These are phyloP conservation scores for Kwoniella mangroviensis DNA, from an alignment of 768 basidiomycete genomes.

Conservation along the genomic window DNA sequence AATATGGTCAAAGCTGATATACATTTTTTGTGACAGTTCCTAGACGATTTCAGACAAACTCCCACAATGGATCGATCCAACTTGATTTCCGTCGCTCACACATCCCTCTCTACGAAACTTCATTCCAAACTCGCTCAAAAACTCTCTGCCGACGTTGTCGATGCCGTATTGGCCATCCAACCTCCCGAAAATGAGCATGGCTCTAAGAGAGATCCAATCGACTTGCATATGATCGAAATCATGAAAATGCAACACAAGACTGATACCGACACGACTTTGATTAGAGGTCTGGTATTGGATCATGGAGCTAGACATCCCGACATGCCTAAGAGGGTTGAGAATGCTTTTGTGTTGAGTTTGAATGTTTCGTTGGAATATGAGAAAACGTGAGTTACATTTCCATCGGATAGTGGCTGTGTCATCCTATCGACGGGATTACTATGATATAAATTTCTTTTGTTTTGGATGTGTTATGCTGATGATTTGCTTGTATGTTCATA, in stretches of 20 bases:
- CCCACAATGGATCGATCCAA: slow-evolving; percentile 80
- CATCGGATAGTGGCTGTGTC: too few relatives aligned
- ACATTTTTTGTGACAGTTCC: slow-evolving; percentile 66
- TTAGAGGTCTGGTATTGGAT: slow-evolving; percentile 94
- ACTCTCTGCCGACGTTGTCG: slow-evolving; percentile 89
- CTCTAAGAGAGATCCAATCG: slow-evolving; percentile 85
- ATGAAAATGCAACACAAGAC: slow-evolving; percentile 99
- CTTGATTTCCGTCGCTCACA: slow-evolving; percentile 88
- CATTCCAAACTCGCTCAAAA: slow-evolving; percentile 78
- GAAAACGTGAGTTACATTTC: slow-evolving; percentile 77
- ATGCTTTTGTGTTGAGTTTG: slow-evolving; percentile 90
- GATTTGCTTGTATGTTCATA: slow-evolving; percentile 53
- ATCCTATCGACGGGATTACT: too few relatives aligned
- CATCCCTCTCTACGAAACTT: slow-evolving; percentile 94
- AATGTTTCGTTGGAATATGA: slow-evolving; percentile 99
- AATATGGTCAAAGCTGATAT: neutral
- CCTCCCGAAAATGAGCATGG: slow-evolving; percentile 60
- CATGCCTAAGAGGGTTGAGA: slow-evolving; percentile 98
- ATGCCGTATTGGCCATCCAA: slow-evolving; percentile 88
- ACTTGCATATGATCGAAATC: slow-evolving; percentile 98
- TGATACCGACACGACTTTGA: slow-evolving; percentile 92
- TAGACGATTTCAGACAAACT: slow-evolving; percentile 79
- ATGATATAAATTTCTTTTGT: too few relatives aligned
- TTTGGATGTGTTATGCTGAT: neutral
- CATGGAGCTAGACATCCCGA: slow-evolving; percentile 97